Conservation (phyloP, 129 eudicot genomes). For the Escallonia herrerae region DNA sequence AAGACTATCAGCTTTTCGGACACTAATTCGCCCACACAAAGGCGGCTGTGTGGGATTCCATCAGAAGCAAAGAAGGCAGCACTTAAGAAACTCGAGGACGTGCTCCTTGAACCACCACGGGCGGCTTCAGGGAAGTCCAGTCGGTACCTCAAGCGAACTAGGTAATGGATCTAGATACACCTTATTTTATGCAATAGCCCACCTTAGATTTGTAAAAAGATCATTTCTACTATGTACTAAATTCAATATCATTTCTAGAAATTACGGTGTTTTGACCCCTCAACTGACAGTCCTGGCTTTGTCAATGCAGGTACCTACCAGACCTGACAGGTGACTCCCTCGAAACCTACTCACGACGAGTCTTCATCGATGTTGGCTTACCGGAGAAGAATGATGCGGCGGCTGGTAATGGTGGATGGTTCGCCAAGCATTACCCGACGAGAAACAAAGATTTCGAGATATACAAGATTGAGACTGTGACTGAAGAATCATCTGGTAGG, state of each 20-base stretch:
- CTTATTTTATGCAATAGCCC: too few species aligned
- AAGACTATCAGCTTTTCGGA: slow-evolving; percentile 7
- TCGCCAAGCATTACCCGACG: slow-evolving; percentile 55
- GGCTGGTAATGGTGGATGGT: slow-evolving; percentile 43
- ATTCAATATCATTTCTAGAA: too few species aligned
- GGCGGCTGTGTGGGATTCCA: slow-evolving; percentile 14
- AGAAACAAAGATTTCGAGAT: slow-evolving; percentile 49
- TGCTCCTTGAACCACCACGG: slow-evolving; percentile 62
- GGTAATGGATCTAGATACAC: too few species aligned
- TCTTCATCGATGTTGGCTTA: slow-evolving; percentile 44
- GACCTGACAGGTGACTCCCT: slow-evolving; percentile 49
- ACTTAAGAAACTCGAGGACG: slow-evolving; percentile 44
- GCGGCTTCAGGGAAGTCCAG: slow-evolving; percentile 36
- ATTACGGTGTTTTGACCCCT: too few species aligned
- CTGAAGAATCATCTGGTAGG: slow-evolving; percentile 12
- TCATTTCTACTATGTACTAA: too few species aligned
- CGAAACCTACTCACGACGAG: slow-evolving; percentile 50
- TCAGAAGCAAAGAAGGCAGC: slow-evolving; percentile 43
- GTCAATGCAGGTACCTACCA: slow-evolving; percentile 35
- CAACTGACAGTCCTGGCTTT: too few species aligned
- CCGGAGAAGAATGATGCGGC: background rate
- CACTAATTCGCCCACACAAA: slow-evolving; percentile 6
- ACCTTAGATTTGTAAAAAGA: too few species aligned
- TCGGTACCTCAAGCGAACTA: background rate
- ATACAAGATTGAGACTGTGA: slow-evolving; percentile 29